phyloP scores from a whole-genome alignment of 768 basidiomycete genomes.

The Agaricus sinodeliciosus region DNA sequence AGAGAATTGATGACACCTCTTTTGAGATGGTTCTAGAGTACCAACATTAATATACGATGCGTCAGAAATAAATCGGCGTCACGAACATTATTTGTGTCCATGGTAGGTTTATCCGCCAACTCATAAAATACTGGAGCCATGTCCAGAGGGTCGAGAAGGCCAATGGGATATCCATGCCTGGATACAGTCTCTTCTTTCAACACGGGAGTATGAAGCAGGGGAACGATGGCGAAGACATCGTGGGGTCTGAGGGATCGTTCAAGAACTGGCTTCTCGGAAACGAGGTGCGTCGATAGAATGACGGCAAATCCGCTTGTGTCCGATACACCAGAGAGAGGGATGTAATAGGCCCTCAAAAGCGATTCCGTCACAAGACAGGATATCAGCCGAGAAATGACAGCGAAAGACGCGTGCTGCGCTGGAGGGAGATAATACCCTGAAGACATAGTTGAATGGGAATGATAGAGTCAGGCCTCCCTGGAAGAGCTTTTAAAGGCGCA shows the following conservation, averaged over 20 bases:
- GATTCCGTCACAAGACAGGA: conserved; percentile 45
- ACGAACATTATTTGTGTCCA: neutral
- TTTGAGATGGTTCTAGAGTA: conserved; percentile 18
- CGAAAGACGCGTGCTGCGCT: conserved; percentile 33
- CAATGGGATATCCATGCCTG: conserved; percentile 34
- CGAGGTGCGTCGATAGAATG: conserved; percentile 30
- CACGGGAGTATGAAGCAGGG: conserved; percentile 39
- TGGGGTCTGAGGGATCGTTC: conserved; percentile 25
- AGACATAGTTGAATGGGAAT: conserved; percentile 23
- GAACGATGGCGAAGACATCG: conserved; percentile 43
- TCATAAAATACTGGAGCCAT: conserved; percentile 42
- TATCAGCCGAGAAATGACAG: conserved; percentile 40
- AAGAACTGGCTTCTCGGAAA: conserved; percentile 19
- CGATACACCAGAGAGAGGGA: conserved; percentile 21
- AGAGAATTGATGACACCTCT: conserved; percentile 25
- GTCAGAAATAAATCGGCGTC: neutral
- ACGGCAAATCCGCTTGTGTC: conserved; percentile 29
- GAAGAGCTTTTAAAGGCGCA: conserved; percentile 17
- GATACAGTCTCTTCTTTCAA: conserved; percentile 23
- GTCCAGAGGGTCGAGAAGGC: conserved; percentile 51
- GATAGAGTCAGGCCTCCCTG: neutral
- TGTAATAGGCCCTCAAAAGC: conserved; percentile 36
- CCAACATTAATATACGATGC: neutral
- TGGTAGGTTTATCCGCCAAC: conserved; percentile 9
- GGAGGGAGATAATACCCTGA: conserved; percentile 30